Conservation (phyloP, 2,329 filamentous ascomycete genomes). For the Colletotrichum sp. region DNA sequence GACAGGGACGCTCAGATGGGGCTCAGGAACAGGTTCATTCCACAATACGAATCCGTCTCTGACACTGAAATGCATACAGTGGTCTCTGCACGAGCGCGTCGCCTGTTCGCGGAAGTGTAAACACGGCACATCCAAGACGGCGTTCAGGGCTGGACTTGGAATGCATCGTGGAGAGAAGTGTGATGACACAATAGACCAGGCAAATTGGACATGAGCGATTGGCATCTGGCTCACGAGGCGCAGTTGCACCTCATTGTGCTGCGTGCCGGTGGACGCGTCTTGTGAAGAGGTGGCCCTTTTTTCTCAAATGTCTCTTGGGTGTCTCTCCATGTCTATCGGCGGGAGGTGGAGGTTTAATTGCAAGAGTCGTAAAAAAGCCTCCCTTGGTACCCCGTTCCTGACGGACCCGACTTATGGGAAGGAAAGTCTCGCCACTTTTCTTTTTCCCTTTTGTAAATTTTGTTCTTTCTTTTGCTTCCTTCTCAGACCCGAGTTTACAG, state of each 20-base stretch:
- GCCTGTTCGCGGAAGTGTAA: not conserved
- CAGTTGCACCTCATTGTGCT: not conserved
- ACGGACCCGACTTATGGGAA: conserved; percentile 7
- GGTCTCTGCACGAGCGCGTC: not conserved
- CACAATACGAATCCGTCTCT: not conserved
- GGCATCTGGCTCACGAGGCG: conserved; percentile 1
- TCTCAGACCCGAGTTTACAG: not conserved
- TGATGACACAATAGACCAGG: conserved; percentile 5
- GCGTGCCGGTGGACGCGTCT: conserved; percentile 7
- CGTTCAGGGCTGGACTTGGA: not conserved
- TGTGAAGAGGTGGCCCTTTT: conserved; percentile 1
- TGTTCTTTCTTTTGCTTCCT: not conserved
- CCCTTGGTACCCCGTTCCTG: conserved; percentile 8
- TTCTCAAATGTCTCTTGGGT: not conserved
- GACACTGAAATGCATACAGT: not conserved
- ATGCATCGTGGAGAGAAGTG: not conserved
- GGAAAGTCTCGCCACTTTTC: conserved; percentile 12
- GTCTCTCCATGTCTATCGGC: not conserved
- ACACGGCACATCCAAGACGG: not conserved
- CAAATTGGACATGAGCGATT: conserved; percentile 7
- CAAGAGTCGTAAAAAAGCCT: conserved; percentile 11
- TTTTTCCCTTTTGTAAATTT: not conserved
- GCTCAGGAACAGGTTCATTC: not conserved
- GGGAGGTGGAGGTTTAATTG: not conserved
- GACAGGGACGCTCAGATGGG: not conserved